These are phyloP conservation scores for Fraxinus sp. DNA, from an alignment of 305 asterid genomes.

Conservation along the genomic window DNA sequence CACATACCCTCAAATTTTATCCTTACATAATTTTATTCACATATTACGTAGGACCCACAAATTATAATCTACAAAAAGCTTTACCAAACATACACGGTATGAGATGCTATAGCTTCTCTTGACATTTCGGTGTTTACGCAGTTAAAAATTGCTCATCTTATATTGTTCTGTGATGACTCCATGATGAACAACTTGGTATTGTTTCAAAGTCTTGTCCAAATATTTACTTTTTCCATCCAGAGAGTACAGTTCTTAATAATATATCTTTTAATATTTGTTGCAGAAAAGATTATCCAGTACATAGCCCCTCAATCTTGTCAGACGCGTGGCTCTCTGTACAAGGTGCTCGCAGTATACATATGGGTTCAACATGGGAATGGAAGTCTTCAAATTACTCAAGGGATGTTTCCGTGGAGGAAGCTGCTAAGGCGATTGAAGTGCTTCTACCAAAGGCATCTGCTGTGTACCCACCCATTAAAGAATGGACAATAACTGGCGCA, in stretches of 20 bases:
- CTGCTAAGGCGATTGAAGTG: constrained; percentile 51
- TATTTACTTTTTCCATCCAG: background rate
- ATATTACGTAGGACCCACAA: background rate
- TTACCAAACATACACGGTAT: background rate
- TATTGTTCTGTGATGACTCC: background rate
- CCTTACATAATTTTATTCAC: background rate
- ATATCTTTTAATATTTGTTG: constrained; percentile 9
- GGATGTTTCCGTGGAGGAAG: constrained; percentile 56
- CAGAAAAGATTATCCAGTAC: constrained; percentile 64
- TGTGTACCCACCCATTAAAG: constrained; percentile 61
- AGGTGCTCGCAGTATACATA: constrained; percentile 53
- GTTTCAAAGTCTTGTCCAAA: background rate
- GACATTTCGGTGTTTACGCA: background rate
- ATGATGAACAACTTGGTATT: background rate
- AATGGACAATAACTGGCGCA: constrained; percentile 59
- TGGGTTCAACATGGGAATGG: constrained; percentile 99
- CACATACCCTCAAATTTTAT: background rate
- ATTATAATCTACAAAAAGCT: background rate
- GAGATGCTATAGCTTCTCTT: background rate
- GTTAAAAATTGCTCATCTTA: background rate
- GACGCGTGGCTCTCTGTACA: constrained; percentile 87
- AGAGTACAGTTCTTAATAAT: background rate
- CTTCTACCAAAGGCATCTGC: constrained; percentile 68
- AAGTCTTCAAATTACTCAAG: constrained; percentile 63
- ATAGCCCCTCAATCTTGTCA: constrained; percentile 79